Conservation (phyloP, 2,329 filamentous ascomycete species). For the Fusarium citri region DNA sequence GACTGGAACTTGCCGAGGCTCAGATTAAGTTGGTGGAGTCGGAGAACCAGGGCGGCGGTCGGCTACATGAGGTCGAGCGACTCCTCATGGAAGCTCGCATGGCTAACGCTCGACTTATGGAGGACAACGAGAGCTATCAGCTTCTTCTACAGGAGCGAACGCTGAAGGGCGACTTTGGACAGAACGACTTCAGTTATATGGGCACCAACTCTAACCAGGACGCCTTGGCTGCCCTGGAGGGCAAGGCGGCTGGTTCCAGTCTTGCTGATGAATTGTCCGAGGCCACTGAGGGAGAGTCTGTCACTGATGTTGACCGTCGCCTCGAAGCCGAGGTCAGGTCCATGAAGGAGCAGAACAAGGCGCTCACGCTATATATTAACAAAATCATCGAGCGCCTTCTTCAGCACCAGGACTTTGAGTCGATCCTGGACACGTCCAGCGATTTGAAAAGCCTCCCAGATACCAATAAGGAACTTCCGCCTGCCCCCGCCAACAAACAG, state of each 20-base stretch:
- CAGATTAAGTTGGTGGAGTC: conserved; percentile 96
- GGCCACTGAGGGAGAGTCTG: conserved; percentile 67
- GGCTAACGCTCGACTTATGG: conserved; percentile 95
- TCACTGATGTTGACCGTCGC: conserved; percentile 68
- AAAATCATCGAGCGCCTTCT: conserved; percentile 97
- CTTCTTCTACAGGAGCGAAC: conserved; percentile 94
- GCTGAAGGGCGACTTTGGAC: conserved; percentile 90
- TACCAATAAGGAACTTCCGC: conserved; percentile 86
- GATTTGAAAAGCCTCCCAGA: conserved; percentile 61
- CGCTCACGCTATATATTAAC: conserved; percentile 96
- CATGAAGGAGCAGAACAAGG: conserved; percentile 95
- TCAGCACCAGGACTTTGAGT: conserved; percentile 94
- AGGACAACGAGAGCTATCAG: conserved; percentile 99
- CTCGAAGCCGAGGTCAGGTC: conserved; percentile 83
- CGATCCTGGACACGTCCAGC: conserved; percentile 85
- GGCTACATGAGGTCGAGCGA: conserved; percentile 89
- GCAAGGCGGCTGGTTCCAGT: conserved; percentile 64
- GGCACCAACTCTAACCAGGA: conserved; percentile 69
- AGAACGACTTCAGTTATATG: conserved; percentile 82
- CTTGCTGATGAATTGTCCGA: conserved; percentile 91
- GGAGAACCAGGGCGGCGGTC: conserved; percentile 90
- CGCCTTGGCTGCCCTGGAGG: conserved; percentile 72
- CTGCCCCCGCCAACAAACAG: conserved; percentile 63
- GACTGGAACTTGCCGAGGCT: conserved; percentile 91
- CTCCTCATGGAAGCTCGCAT: conserved; percentile 91